Conservation (phyloP, 2,329 filamentous ascomycete genomes). For the Talaromyces sp. region DNA sequence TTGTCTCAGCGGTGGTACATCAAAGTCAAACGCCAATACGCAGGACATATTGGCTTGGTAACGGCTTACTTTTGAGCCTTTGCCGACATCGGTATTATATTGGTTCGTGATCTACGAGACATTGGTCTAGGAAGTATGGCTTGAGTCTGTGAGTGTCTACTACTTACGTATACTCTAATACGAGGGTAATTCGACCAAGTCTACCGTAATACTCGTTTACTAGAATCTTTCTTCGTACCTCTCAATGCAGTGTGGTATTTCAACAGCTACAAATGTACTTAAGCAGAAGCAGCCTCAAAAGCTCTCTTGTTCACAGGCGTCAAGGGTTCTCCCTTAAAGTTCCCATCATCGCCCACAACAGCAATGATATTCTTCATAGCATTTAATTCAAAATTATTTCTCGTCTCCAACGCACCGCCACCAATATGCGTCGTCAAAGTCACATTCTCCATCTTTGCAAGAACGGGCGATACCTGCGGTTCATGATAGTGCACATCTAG, state of each 20-base stretch:
- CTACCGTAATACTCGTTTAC: too few relatives aligned
- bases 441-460: conserved; percentile 13
- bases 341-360: conserved; percentile 2
- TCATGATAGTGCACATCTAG: conserved; percentile 14
- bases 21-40: too few relatives aligned
- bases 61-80: not conserved
- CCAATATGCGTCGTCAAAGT: conserved; percentile 14
- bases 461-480: conserved; percentile 7
- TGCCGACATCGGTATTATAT: not conserved
- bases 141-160: not conserved
- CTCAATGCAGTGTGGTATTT: not conserved
- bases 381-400: conserved; percentile 15
- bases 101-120: not conserved
- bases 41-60: conserved; percentile 12
- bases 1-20: not conserved
- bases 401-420: conserved; percentile 10
- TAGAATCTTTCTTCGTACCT: not conserved
- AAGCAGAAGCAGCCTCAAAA: not conserved
- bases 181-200: too few relatives aligned
- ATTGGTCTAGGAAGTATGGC: not conserved
- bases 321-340: conserved; percentile 8
- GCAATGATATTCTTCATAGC: conserved; percentile 15
- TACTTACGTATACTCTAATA: too few relatives aligned
- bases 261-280: not conserved
- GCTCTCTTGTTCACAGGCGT: conserved; percentile 13